A percentile compares a stretch with the other conserved stretches of the same genome.
phyloP scores from a whole-genome alignment of 805 yeast species.

The Yamadazyma olivae region DNA sequence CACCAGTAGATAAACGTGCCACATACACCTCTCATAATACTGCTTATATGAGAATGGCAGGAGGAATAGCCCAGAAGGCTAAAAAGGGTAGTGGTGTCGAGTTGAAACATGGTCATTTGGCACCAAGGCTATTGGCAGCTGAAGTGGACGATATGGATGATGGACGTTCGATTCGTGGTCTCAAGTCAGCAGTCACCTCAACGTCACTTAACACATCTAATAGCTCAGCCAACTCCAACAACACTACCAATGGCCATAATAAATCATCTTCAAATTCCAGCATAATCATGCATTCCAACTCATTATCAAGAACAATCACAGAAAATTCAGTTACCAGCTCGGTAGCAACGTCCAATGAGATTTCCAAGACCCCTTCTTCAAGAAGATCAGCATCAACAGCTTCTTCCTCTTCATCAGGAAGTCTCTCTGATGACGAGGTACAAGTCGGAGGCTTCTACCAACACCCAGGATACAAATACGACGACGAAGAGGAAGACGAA shows the following conservation, averaged over 20 bases:
- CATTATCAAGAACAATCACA: constrained; percentile 32
- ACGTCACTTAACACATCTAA: not conserved
- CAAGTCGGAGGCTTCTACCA: constrained; percentile 36
- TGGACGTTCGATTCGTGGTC: constrained; percentile 3
- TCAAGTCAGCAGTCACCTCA: not conserved
- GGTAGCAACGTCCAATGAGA: constrained; percentile 14
- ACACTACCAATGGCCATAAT: constrained; percentile 6
- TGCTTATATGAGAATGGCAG: constrained; percentile 25
- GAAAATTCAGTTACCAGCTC: constrained; percentile 9
- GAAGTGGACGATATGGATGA: constrained; percentile 68
- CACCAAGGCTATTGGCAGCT: constrained; percentile 67
- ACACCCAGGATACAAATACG: constrained; percentile 35
- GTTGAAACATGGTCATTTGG: constrained; percentile 59
- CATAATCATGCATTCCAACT: constrained; percentile 11
- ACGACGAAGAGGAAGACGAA: constrained; percentile 22
- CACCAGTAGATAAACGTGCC: constrained; percentile 40
- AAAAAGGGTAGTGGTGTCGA: constrained; percentile 47
- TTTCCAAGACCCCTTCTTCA: constrained; percentile 8
- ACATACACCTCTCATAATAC: constrained; percentile 21
- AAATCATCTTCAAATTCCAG: constrained; percentile 6
- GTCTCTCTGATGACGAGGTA: constrained; percentile 12
- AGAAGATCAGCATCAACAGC: constrained; percentile 17
- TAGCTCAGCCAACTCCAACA: not conserved
- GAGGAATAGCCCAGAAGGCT: constrained; percentile 21
- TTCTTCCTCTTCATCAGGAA: constrained; percentile 12